phyloP scores from a whole-genome alignment of 345 rosid species.

The Bruguiera gymnorhiza region DNA sequence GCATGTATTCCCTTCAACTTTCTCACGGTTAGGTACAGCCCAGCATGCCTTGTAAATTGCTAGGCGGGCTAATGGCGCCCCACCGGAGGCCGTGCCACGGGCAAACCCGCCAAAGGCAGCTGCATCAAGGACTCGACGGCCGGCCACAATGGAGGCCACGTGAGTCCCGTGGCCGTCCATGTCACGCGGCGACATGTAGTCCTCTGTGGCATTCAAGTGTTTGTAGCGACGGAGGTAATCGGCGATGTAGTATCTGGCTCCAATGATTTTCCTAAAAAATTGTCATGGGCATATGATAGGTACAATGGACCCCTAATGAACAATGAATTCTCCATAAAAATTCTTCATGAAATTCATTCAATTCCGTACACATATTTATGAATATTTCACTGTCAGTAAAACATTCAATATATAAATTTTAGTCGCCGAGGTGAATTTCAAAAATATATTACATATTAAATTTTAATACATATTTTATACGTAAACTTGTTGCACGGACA shows the following conservation, averaged over 20 bases:
- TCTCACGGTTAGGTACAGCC: conserved; percentile 51
- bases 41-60: conserved; percentile 86
- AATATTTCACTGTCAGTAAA: too few species aligned
- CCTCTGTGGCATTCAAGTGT: conserved; percentile 48
- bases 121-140: conserved; percentile 40
- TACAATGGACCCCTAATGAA: too few species aligned
- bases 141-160: conserved; percentile 69
- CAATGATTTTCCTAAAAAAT: conserved; percentile 62
- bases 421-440: too few species aligned
- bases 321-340: too few species aligned
- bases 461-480: too few species aligned
- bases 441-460: too few species aligned
- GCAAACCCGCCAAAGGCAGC: conserved; percentile 67
- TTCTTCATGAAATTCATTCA: too few species aligned
- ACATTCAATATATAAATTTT: too few species aligned
- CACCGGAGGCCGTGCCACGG: conserved; percentile 64
- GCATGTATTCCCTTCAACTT: conserved; percentile 49
- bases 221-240: conserved; percentile 46
- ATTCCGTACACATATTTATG: too few species aligned
- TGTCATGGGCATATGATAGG: neutral
- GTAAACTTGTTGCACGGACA: too few species aligned
- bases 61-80: conserved; percentile 70
- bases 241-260: conserved; percentile 70
- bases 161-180: conserved; percentile 84
- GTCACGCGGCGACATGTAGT: conserved; percentile 68